Conservation (phyloP, 352 stramenopile species). For the Pythium apleroticum region DNA sequence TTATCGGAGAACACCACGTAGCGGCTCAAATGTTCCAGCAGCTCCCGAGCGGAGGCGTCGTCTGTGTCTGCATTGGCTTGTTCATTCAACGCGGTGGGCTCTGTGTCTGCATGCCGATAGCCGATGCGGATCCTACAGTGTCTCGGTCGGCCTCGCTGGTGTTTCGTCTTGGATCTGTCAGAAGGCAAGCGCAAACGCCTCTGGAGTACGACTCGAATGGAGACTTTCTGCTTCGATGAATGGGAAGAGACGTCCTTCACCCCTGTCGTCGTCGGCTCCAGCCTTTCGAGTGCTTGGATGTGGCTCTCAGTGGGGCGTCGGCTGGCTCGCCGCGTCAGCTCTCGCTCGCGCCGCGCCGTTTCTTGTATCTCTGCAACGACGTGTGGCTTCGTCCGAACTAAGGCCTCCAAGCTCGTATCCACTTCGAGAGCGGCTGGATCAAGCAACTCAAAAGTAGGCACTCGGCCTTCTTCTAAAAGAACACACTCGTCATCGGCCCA, state of each 20-base stretch:
- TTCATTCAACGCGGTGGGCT: neutral
- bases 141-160: no score
- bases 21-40: slow-evolving; percentile 9
- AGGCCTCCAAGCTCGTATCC: slow-evolving; percentile 25
- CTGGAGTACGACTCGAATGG: neutral
- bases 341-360: slow-evolving; percentile 15
- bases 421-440: slow-evolving; percentile 25
- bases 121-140: no score
- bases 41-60: neutral
- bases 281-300: neutral
- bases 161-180: no score
- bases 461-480: slow-evolving; percentile 51
- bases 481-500: slow-evolving; percentile 52
- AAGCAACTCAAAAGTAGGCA: slow-evolving; percentile 11
- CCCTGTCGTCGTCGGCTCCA: neutral
- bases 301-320: neutral
- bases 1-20: slow-evolving; percentile 17
- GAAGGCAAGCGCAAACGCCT: no score
- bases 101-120: neutral
- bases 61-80: neutral
- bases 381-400: slow-evolving; percentile 43
- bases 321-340: neutral
- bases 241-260: neutral
- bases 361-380: slow-evolving; percentile 34
- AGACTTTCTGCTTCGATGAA: neutral